These are phyloP conservation scores for Vitellaria paradoxa DNA, from an alignment of 179 eudicot genomes.

Conservation along the genomic window DNA sequence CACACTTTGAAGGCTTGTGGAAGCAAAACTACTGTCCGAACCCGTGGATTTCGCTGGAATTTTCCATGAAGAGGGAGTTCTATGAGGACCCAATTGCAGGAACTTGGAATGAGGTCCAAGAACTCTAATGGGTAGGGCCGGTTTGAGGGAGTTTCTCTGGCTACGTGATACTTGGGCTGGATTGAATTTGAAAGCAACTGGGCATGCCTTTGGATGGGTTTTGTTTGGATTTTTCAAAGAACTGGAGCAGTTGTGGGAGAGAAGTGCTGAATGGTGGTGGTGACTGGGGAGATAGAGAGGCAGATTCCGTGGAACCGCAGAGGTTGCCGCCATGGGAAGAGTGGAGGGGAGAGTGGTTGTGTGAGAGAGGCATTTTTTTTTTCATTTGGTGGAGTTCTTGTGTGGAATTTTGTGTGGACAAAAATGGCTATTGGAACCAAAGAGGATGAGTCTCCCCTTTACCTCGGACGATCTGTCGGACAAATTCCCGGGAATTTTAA, in stretches of 20 bases:
- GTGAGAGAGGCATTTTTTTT: background rate
- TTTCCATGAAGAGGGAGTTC: conserved; percentile 18
- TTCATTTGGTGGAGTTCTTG: background rate
- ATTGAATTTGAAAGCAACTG: background rate
- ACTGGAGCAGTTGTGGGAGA: too few species aligned
- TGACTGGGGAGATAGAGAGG: background rate
- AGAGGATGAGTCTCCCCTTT: background rate
- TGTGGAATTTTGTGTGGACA: conserved; percentile 16
- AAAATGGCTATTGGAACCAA: background rate
- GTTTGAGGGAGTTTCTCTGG: background rate
- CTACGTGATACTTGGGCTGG: too few species aligned
- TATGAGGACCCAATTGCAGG: conserved; percentile 40
- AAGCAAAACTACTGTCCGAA: conserved; percentile 35
- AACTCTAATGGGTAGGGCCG: conserved; percentile 29
- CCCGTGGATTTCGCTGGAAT: conserved; percentile 37
- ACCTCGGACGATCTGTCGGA: too few species aligned
- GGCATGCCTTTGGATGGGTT: background rate
- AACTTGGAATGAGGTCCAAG: conserved; percentile 29
- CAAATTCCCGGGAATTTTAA: too few species aligned
- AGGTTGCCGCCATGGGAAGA: conserved; percentile 8
- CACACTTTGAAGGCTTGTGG: conserved; percentile 43
- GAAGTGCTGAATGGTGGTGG: background rate
- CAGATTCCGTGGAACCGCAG: background rate
- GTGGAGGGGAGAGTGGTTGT: background rate
- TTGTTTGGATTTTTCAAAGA: background rate